Base-by-base conservation (phyloP, 371 early-diverging fungal species). In the Batkoa obscura region DNA sequence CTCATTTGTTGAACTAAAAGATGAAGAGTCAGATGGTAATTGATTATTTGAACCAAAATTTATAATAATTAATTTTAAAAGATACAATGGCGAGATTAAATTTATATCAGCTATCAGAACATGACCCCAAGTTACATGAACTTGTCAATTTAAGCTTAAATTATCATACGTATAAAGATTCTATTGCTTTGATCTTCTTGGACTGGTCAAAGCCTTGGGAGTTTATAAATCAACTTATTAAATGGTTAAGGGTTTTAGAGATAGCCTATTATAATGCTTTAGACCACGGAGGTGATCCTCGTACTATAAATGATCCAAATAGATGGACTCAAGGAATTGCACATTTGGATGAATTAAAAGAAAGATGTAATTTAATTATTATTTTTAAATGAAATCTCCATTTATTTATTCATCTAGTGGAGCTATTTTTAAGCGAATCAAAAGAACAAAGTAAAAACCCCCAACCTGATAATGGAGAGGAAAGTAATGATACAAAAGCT, bases 151-250 rank as follows among this genome's bases (percentile, higher is more conserved):
- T 84, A 60, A 84, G 83, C n/a, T 66, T 90, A 50, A 76, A 75
- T 58, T 65, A 75, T 17, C 71, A 77, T 33, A 75, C 83, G 5
- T 65, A 87, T 41, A 62, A 73, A 0, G 78, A 80, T 63, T 69
- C 83, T 1, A 68, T 80, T 9, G 83, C 83, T 1, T 68, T 91
- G 9, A 71, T 94, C 45, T 81, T 81, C 41, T 68, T 95, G 53
- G 94, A 93, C 66, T 95, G 95, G 95, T 74, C 81, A 37, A 74
- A 75, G 65, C 95, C 95, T 15, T 91, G 91, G 90, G 69, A 66
- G 41, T 93, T 92, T 65, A 62, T 92, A 62, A 80, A 83, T 56
- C 72, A 80, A 33, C 69, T 92, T 56, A 77, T 86, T 58, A 71
- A 81, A 53, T 92, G 92, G 91, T 67, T 87, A 47, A 62, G 72